These are phyloP conservation scores for Alternaria longipes DNA, from an alignment of 2,329 filamentous ascomycete species.

Conservation along the genomic window DNA sequence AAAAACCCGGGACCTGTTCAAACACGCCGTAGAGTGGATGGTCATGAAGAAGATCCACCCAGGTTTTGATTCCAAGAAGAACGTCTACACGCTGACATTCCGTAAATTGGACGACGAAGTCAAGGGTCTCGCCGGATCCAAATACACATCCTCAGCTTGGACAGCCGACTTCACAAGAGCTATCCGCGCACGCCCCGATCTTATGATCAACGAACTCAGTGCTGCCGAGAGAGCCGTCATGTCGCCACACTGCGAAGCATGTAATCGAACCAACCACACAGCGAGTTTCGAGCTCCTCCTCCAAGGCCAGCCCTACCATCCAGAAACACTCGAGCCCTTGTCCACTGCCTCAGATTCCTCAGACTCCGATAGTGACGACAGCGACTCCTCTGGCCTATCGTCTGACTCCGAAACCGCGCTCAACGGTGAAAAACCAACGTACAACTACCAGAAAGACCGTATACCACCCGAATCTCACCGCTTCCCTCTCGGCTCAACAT, in stretches of 20 bases:
- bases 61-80: constrained; percentile 69
- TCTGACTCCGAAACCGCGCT: constrained; percentile 28
- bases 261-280: constrained; percentile 73
- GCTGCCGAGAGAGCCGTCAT: constrained; percentile 21
- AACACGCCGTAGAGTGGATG: constrained; percentile 79
- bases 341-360: constrained; percentile 52
- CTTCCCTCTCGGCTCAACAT: constrained; percentile 53
- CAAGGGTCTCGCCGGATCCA: constrained; percentile 71
- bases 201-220: constrained; percentile 52
- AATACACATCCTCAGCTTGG: constrained; percentile 78
- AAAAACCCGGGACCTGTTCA: constrained; percentile 76
- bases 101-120: constrained; percentile 76
- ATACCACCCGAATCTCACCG: constrained; percentile 39
- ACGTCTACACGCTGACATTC: constrained; percentile 74
- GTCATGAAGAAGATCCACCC: constrained; percentile 81
- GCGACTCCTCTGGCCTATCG: constrained; percentile 29
- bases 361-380: constrained; percentile 21
- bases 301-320: constrained; percentile 71
- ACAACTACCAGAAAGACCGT: constrained; percentile 38
- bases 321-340: constrained; percentile 71
- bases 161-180: constrained; percentile 70
- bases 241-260: constrained; percentile 68
- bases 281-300: constrained; percentile 72
- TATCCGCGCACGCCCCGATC: constrained; percentile 70
- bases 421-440: constrained; percentile 37